These are phyloP conservation scores for Nitzschia sp. DNA, from an alignment of 108 stramenopile genomes.

Conservation along the genomic window DNA sequence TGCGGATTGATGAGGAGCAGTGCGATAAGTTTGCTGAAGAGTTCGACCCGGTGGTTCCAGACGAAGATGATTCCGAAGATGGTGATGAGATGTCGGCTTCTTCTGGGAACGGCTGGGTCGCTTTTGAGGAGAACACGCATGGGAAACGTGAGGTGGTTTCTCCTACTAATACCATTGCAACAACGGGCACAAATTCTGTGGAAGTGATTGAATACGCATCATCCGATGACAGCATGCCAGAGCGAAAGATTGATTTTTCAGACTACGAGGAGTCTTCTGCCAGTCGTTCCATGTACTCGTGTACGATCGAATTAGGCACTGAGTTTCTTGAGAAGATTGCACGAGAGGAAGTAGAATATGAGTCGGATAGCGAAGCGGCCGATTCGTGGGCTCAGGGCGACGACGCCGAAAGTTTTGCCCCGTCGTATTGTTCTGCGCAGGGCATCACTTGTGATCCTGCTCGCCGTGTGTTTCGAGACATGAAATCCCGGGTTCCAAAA, in stretches of 20 bases:
- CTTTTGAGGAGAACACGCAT: not conserved
- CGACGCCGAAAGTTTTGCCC: slow-evolving; percentile 5
- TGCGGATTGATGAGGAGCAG: slow-evolving; percentile 50
- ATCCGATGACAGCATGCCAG: slow-evolving; percentile 10
- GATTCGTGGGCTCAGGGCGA: slow-evolving; percentile 57
- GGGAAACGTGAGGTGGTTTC: not conserved
- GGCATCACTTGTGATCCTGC: slow-evolving; percentile 39
- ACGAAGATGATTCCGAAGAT: slow-evolving; percentile 13
- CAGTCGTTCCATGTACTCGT: not conserved
- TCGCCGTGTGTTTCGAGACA: slow-evolving; percentile 29
- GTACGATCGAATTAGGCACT: not conserved
- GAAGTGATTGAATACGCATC: slow-evolving; percentile 1
- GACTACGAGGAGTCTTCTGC: slow-evolving; percentile 9
- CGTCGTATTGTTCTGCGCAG: not conserved
- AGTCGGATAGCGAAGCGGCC: slow-evolving; percentile 53
- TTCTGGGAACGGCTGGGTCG: slow-evolving; percentile 1
- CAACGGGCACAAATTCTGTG: slow-evolving; percentile 10
- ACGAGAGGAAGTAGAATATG: slow-evolving; percentile 42
- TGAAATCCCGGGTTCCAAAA: slow-evolving; percentile 19
- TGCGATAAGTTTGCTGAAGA: slow-evolving; percentile 46
- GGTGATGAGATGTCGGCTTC: slow-evolving; percentile 11
- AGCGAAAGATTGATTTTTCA: slow-evolving; percentile 8
- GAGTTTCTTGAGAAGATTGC: slow-evolving; percentile 42
- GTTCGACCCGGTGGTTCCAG: slow-evolving; percentile 32
- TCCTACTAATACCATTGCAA: not conserved